Conservation (phyloP, 2,329 filamentous ascomycete species). For the Fusarium scirpi region DNA sequence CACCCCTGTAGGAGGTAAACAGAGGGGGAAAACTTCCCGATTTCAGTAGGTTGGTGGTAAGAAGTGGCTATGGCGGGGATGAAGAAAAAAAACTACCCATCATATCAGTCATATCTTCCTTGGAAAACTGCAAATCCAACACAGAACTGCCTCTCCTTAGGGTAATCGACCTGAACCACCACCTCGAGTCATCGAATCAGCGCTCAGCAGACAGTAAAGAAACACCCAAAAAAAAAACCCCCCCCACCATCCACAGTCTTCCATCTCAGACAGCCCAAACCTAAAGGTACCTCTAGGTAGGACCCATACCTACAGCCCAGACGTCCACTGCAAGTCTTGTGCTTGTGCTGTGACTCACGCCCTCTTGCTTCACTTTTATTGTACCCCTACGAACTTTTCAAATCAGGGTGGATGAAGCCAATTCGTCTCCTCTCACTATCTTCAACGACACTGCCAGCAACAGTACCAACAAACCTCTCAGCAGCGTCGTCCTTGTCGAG, state of each 20-base stretch:
- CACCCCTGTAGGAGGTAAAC: background rate
- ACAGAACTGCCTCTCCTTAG: conserved; percentile 23
- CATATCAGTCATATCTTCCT: conserved; percentile 11
- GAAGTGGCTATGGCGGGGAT: conserved; percentile 17
- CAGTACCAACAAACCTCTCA: conserved; percentile 16
- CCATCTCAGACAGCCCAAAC: conserved; percentile 21
- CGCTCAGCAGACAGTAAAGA: conserved; percentile 29
- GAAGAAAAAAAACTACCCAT: conserved; percentile 5
- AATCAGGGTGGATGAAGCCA: conserved; percentile 48
- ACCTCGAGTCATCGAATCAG: conserved; percentile 42
- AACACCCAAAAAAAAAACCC: conserved; percentile 42
- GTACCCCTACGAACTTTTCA: conserved; percentile 27
- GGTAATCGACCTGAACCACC: conserved; percentile 32
- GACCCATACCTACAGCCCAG: conserved; percentile 13
- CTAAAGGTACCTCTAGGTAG: background rate
- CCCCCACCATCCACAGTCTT: conserved; percentile 43
- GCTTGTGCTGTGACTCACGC: conserved; percentile 46
- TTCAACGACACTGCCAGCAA: conserved; percentile 26
- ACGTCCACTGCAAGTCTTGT: conserved; percentile 20
- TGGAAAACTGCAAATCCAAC: conserved; percentile 7
- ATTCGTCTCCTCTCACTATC: conserved; percentile 42
- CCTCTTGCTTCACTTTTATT: conserved; percentile 30
- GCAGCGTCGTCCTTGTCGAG: conserved; percentile 34
- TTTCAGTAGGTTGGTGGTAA: background rate
- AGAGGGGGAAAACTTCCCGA: background rate